phyloP scores from a whole-genome alignment of 2,329 filamentous ascomycete genomes.

The Passalora sequoiae region DNA sequence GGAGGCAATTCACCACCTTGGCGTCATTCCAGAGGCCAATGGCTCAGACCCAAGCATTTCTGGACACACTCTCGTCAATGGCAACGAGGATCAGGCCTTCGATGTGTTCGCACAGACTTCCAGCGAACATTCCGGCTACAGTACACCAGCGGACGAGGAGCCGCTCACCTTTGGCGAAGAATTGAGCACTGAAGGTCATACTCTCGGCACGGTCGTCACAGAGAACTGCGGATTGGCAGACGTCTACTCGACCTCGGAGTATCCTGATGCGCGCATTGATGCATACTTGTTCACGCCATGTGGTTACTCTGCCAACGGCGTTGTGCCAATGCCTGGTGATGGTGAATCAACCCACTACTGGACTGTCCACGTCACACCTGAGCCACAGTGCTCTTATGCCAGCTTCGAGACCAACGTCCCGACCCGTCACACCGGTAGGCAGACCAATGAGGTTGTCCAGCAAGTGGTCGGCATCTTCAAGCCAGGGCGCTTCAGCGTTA shows the following conservation, averaged over 20 bases:
- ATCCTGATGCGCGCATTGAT: slow-evolving; percentile 89
- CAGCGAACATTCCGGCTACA: slow-evolving; percentile 56
- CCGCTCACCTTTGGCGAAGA: slow-evolving; percentile 60
- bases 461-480: slow-evolving; percentile 95
- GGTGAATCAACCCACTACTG: slow-evolving; percentile 71
- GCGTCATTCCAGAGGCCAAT: slow-evolving; percentile 52
- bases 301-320: slow-evolving; percentile 94
- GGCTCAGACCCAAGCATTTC: slow-evolving; percentile 35
- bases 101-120: slow-evolving; percentile 78
- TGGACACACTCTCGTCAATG: slow-evolving; percentile 34
- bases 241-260: slow-evolving; percentile 79
- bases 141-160: slow-evolving; percentile 47
- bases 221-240: slow-evolving; percentile 83
- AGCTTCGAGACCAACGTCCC: slow-evolving; percentile 99
- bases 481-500: slow-evolving; percentile 95
- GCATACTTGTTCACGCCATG: slow-evolving; percentile 95
- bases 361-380: slow-evolving; percentile 95
- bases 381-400: slow-evolving; percentile 94
- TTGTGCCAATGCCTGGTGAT: slow-evolving; percentile 68
- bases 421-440: slow-evolving; percentile 75
- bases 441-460: slow-evolving; percentile 84
- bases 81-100: slow-evolving; percentile 49
- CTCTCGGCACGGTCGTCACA: slow-evolving; percentile 85
- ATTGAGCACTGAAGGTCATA: slow-evolving; percentile 86
- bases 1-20: slow-evolving; percentile 55